phyloP scores from a whole-genome alignment of 768 basidiomycete species.

The Podaxis sp. region DNA sequence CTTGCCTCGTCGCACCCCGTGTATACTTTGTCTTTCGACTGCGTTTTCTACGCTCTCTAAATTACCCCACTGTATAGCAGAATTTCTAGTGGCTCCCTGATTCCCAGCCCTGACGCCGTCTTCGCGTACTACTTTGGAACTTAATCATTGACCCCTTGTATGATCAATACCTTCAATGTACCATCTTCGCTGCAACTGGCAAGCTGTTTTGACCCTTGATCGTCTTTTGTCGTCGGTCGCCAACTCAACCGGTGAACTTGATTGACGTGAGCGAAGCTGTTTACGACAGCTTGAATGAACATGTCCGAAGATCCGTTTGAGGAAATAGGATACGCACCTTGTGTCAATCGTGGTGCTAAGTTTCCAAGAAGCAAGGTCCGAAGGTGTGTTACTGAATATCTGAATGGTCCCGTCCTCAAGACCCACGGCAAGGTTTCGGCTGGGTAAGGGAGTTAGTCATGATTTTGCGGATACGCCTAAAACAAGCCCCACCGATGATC shows the following conservation, averaged over 20 bases:
- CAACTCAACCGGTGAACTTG: conserved; percentile 84
- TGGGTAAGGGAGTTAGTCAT: conserved; percentile 18
- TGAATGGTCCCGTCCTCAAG: conserved; percentile 79
- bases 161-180: conserved; percentile 74
- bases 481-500: conserved; percentile 39
- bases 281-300: conserved; percentile 1
- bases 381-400: conserved; percentile 47
- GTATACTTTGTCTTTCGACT: conserved; percentile 32
- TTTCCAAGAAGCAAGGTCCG: conserved; percentile 43
- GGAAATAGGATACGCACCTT: conserved; percentile 41
- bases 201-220: conserved; percentile 42
- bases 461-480: not conserved
- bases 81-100: conserved; percentile 28
- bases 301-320: not conserved
- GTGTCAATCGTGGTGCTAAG: conserved; percentile 44
- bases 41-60: conserved; percentile 40
- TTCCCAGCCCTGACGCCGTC: conserved; percentile 23
- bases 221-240: conserved; percentile 46
- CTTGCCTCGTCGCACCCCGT: conserved; percentile 6
- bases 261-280: conserved; percentile 71
- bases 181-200: conserved; percentile 94
- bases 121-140: conserved; percentile 42
- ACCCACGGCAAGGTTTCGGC: conserved; percentile 75
- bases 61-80: conserved; percentile 69
- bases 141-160: conserved; percentile 51